Conservation (phyloP, 108 stramenopile genomes). For the Parmales sp. region DNA sequence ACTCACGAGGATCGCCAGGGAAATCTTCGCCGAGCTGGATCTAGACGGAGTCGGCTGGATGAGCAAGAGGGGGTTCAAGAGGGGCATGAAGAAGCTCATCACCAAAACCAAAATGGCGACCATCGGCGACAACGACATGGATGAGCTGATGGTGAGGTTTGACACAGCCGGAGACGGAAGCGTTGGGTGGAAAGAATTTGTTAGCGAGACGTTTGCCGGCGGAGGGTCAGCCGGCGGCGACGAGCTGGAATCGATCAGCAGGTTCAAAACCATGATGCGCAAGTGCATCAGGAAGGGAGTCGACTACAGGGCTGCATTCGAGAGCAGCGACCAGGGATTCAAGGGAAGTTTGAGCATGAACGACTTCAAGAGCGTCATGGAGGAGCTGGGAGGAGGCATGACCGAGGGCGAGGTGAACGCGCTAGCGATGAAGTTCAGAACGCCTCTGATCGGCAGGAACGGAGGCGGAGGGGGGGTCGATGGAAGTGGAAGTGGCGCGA, state of each 20-base stretch:
- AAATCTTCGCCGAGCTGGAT: constrained; percentile 8
- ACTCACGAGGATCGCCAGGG: background rate
- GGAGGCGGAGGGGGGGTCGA: background rate
- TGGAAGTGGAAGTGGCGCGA: background rate
- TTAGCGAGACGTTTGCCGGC: background rate
- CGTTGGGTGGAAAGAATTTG: constrained; percentile 15
- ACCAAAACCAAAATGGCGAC: background rate
- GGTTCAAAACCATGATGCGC: constrained; percentile 7
- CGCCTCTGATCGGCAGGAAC: background rate
- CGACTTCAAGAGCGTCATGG: background rate
- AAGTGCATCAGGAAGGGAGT: constrained; percentile 4
- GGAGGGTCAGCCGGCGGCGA: background rate
- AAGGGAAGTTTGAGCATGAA: background rate
- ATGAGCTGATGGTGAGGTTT: constrained; percentile 17
- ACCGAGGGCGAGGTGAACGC: constrained; percentile 3
- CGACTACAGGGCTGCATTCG: constrained; percentile 16
- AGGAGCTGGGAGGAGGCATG: background rate
- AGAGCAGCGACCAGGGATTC: background rate
- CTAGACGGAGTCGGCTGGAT: background rate
- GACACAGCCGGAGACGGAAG: constrained; percentile 20
- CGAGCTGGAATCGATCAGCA: background rate
- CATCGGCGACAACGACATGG: constrained; percentile 7
- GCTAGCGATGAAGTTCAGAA: background rate
- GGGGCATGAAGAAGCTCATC: constrained; percentile 8
- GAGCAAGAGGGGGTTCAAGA: constrained; percentile 7